phyloP scores from a whole-genome alignment of 129 eudicot species.

The Cynara cardunculus region DNA sequence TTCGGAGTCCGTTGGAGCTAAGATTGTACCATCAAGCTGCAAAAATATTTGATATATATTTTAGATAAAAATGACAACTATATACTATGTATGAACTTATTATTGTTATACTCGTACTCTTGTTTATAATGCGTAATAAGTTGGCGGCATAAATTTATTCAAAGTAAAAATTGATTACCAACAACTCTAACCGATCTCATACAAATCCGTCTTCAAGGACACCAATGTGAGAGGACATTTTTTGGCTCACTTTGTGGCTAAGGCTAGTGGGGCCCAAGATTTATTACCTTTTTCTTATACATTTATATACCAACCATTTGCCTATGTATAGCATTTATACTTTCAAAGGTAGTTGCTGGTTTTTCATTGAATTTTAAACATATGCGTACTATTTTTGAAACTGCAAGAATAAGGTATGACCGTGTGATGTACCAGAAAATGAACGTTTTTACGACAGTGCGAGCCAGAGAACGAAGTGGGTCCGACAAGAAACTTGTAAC shows the following conservation, averaged over 20 bases:
- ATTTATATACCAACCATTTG: neutral
- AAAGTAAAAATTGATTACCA: too few species aligned
- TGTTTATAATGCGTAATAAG: too few species aligned
- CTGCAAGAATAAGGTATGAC: too few species aligned
- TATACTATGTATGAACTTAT: neutral
- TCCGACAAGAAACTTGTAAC: conserved; percentile 68
- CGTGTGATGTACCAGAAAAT: conserved; percentile 51
- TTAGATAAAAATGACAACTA: neutral
- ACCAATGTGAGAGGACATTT: too few species aligned
- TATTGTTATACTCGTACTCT: neutral
- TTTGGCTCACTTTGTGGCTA: too few species aligned
- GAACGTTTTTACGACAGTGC: conserved; percentile 49
- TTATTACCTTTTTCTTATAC: neutral
- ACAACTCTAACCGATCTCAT: too few species aligned
- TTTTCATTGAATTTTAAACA: neutral
- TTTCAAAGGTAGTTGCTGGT: too few species aligned
- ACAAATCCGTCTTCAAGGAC: too few species aligned
- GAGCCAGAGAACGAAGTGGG: conserved; percentile 80
- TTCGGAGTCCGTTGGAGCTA: conserved; percentile 64
- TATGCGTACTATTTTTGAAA: neutral
- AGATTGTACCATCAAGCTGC: conserved; percentile 83
- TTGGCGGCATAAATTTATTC: too few species aligned
- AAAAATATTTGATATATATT: conserved; percentile 12
- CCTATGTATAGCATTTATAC: neutral
- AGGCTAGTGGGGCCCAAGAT: too few species aligned